Percentiles rank a stretch among this genome's conserved stretches.
Evolutionary conservation across 805 yeast species (phyloP).

Genomic region (Metschnikowia borealis): DNA sequence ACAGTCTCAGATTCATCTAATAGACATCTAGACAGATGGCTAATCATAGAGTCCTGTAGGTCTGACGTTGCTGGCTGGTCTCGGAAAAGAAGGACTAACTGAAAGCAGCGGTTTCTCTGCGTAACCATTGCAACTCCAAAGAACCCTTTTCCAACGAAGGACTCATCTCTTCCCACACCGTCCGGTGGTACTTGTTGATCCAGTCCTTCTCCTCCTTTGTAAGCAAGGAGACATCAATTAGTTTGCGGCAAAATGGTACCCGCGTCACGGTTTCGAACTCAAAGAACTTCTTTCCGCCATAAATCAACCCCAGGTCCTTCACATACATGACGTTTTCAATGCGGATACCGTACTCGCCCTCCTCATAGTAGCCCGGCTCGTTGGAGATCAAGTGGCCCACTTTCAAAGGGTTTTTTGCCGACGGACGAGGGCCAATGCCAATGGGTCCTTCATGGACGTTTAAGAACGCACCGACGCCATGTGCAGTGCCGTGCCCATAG

Average conservation of each 20-base stretch:
- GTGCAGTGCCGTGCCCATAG: slow-evolving; percentile 63
- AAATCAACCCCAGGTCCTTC: slow-evolving; percentile 36
- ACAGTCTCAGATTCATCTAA: no score
- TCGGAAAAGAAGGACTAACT: background rate
- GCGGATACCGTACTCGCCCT: slow-evolving; percentile 57
- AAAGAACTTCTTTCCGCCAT: slow-evolving; percentile 54
- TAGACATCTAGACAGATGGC: no score
- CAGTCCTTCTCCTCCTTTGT: slow-evolving; percentile 58
- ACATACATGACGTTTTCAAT: slow-evolving; percentile 49
- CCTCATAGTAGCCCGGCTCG: slow-evolving; percentile 63
- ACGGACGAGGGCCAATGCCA: slow-evolving; percentile 56
- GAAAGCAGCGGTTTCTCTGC: slow-evolving; percentile 40
- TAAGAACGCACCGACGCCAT: slow-evolving; percentile 59
- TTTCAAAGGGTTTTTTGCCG: slow-evolving; percentile 40
- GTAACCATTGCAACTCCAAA: slow-evolving; percentile 46
- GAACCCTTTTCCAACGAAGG: slow-evolving; percentile 35
- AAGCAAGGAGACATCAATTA: slow-evolving; percentile 62
- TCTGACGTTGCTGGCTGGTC: no score
- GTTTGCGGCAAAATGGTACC: slow-evolving; percentile 76
- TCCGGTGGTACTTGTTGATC: slow-evolving; percentile 64
- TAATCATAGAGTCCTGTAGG: background rate
- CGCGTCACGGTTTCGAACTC: slow-evolving; percentile 81
- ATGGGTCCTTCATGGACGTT: slow-evolving; percentile 64
- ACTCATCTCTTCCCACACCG: slow-evolving; percentile 49
- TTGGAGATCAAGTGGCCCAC: slow-evolving; percentile 55